Conservation (phyloP, 2,329 filamentous ascomycete species). For the Monilinia fructigena region DNA sequence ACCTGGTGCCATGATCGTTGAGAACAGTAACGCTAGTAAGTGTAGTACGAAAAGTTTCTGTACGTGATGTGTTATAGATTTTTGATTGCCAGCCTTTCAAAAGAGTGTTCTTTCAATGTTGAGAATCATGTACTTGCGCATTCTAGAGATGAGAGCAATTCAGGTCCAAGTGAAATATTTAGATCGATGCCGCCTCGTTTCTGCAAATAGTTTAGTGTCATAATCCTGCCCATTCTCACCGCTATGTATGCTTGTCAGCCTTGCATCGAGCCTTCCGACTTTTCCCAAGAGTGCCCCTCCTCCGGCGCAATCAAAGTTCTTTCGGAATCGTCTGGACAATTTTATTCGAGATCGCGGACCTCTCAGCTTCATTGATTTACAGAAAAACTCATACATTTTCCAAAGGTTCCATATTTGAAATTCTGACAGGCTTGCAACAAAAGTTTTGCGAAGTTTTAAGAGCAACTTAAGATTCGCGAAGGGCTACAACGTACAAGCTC, state of each 20-base stretch:
- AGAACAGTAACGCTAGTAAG: not conserved
- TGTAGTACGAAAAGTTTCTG: not conserved
- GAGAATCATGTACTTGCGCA: not conserved
- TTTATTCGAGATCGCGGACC: not conserved
- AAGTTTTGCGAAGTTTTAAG: not conserved
- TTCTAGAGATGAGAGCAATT: not conserved
- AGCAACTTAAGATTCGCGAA: not conserved
- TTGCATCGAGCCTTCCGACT: constrained; percentile 15
- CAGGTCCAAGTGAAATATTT: constrained; percentile 19
- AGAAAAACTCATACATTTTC: not conserved
- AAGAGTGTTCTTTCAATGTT: not conserved
- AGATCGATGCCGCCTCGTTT: constrained; percentile 14
- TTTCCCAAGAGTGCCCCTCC: constrained; percentile 14
- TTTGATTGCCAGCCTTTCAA: not conserved
- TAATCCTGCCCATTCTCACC: constrained; percentile 6
- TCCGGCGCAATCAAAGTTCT: not conserved
- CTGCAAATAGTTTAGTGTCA: not conserved
- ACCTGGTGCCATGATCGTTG: constrained; percentile 39
- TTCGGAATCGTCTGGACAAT: not conserved
- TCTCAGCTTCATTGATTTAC: not conserved
- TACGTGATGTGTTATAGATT: too few relatives aligned
- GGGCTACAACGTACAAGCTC: not conserved
- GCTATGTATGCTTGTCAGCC: constrained; percentile 14
- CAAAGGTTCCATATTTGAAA: not conserved
- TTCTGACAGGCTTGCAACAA: not conserved